Base-by-base conservation (phyloP, 208 protist species). In the Vickermania spadyakhi region DNA sequence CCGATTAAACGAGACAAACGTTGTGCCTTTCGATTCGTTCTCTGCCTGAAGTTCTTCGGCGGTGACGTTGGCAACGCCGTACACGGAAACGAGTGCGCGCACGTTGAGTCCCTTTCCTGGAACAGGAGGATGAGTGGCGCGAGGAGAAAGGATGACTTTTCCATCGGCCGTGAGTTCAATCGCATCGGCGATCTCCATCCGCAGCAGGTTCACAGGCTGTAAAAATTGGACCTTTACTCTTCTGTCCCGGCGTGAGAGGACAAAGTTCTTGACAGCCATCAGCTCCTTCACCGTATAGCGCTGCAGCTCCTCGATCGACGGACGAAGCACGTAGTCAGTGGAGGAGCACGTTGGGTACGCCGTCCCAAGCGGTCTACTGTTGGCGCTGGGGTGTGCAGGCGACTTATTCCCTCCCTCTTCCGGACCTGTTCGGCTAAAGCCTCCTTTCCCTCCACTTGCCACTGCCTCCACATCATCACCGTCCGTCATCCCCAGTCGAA, bases 201-300 rank as follows among this genome's bases (percentile, higher is more conserved):
- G 68, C 54, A 90, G 72, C 28, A 95, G 59, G 56, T 91, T 91
- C n/a, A 95, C 89, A 23, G 85, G 83, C 18, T 83, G 79, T 29
- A 87, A 64, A 64, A 95, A 95, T 23, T 60, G 58, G 2, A 95
- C 59, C 22, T 71, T 73, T 45, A 67, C 81, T 49, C 79, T 75
- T 28, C 76, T 83, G 66, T 93, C 85, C 29, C 73, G 68, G 3
- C 79, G 75, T 31, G 71, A 64, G 22, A 90, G 63, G 14, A 58
- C 62, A 56, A 95, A 90, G 57, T 73, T 54, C 7, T 60, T 31
- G 11, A 95, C 73, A 49, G 49, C 53, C 22, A 75, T 75, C 14
- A 95, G 75, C 45, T 80, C 55, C n/a, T 83, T 70, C 2, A 76
- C 56, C 31, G 52, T 57, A 56, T 77, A 71, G 13, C 57, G 58